A percentile compares a stretch with the other conserved stretches of the same genome.
These are phyloP conservation scores for Dioszegia crocea DNA, from an alignment of 768 basidiomycete genomes.

Conservation along the genomic window DNA sequence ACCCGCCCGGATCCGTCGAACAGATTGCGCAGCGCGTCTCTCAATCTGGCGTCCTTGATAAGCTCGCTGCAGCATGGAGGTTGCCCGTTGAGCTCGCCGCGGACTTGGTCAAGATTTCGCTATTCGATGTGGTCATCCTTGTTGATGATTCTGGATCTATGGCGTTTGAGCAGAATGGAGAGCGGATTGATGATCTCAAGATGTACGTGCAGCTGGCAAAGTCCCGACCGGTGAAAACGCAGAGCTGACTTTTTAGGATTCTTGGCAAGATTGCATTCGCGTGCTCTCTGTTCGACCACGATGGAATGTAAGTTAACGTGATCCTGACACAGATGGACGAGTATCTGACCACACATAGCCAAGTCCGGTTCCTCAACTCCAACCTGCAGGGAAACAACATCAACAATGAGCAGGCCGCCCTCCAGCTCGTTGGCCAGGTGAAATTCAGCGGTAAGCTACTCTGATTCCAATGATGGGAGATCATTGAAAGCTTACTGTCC, in stretches of 20 bases:
- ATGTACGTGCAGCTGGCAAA: constrained; percentile 31
- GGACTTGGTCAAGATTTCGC: constrained; percentile 48
- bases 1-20: constrained; percentile 48
- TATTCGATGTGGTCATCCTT: constrained; percentile 50
- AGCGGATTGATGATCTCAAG: constrained; percentile 52
- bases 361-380: constrained; percentile 52
- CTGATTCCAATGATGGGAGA: background rate
- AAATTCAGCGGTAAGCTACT: constrained; percentile 48
- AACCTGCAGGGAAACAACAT: constrained; percentile 50
- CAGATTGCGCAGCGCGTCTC: constrained; percentile 49
- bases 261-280: constrained; percentile 49
- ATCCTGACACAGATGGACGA: background rate
- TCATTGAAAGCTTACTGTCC: background rate
- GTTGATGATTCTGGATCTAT: constrained; percentile 46
- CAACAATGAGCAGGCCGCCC: constrained; percentile 45
- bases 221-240: background rate
- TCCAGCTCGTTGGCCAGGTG: constrained; percentile 46
- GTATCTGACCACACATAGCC: constrained; percentile 15
- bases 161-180: constrained; percentile 51
- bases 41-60: constrained; percentile 40
- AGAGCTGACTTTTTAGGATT: constrained; percentile 33
- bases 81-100: constrained; percentile 50
- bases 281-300: constrained; percentile 48
- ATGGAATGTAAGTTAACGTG: constrained; percentile 49
- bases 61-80: constrained; percentile 47